Base-by-base conservation (phyloP, 1,284 basidiomycete species). In the Austroboletus niveus region DNA sequence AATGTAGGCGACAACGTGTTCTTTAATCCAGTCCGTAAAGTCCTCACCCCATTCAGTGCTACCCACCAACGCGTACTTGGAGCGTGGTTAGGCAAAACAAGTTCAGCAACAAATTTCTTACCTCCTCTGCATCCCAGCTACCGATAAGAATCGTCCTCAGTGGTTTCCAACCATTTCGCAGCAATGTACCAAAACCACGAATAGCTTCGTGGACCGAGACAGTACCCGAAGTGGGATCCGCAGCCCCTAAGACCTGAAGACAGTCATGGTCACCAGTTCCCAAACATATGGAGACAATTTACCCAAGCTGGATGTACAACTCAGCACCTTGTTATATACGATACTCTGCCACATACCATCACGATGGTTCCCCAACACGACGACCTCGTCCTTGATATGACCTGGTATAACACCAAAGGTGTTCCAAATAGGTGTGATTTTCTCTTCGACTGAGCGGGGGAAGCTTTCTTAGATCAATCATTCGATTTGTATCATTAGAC, bases 41-140 rank as follows among this genome's bases (percentile, higher is more conserved):
- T 92, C 89, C 64, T 92, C 91, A 11, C 84, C 85, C 74, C 82
- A 91, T 68, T 92, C 89, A 9, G 87, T 90, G 56, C 81, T 84
- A 10, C 91, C 91, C 49, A 94, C 77, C 30, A 92, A 72, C 38
- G 89, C 89, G 55, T 88, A 90, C 79, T 85, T 55, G 10, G 46
- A 32, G 30, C 11, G 48, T 43, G 11, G 49, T 42, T n/a, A 44
- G 32, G 36, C 11, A 38, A 8, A 38, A n/a, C 15, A n/a, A 32
- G 11, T 32, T 32, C 38, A 34, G 31, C 3, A 45, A 43, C 15
- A 27, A 42, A 17, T 42, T 20, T 40, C 65, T 48, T 50, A 81
- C 79, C 74, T 90, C 92, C 66, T 94, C 92, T 3, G 82, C 92
- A 62, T 71, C 89, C 89, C 89, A 92, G 56, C 82, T 84, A 4